Evolutionary conservation across 2,329 filamentous ascomycete species (phyloP).

Genomic region (Aspergillus awamori): DNA sequence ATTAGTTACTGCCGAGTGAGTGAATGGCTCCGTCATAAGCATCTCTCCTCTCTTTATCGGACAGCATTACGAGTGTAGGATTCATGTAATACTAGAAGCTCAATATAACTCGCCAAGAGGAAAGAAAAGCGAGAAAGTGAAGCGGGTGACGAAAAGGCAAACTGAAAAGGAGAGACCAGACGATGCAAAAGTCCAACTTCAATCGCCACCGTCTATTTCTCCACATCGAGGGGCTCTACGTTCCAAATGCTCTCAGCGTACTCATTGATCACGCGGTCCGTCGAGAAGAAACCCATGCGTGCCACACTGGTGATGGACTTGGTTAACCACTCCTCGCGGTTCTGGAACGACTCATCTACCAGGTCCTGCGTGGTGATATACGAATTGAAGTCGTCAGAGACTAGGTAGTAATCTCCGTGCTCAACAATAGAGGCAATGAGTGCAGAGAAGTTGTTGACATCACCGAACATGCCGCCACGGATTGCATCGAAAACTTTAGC

Average conservation of each 20-base stretch:
- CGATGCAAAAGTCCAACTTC: background rate
- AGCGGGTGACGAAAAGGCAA: background rate
- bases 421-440: slow-evolving; percentile 83
- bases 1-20: background rate
- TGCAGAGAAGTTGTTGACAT: slow-evolving; percentile 75
- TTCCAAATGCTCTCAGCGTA: slow-evolving; percentile 99
- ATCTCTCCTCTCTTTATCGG: background rate
- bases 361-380: slow-evolving; percentile 89
- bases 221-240: slow-evolving; percentile 72
- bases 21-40: background rate
- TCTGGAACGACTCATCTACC: slow-evolving; percentile 87
- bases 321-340: slow-evolving; percentile 88
- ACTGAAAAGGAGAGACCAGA: background rate
- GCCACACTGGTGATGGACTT: slow-evolving; percentile 88
- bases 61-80: background rate
- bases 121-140: background rate
- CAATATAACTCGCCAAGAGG: background rate
- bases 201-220: slow-evolving; percentile 29
- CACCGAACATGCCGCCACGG: slow-evolving; percentile 77
- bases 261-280: slow-evolving; percentile 92
- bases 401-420: slow-evolving; percentile 96
- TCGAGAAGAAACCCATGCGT: slow-evolving; percentile 97
- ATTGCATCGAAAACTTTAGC: slow-evolving; percentile 82
- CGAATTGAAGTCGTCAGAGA: slow-evolving; percentile 95
- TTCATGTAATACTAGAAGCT: background rate